phyloP scores from a whole-genome alignment of 148 eudicot species.

The Tetragonia tetragonoides region DNA sequence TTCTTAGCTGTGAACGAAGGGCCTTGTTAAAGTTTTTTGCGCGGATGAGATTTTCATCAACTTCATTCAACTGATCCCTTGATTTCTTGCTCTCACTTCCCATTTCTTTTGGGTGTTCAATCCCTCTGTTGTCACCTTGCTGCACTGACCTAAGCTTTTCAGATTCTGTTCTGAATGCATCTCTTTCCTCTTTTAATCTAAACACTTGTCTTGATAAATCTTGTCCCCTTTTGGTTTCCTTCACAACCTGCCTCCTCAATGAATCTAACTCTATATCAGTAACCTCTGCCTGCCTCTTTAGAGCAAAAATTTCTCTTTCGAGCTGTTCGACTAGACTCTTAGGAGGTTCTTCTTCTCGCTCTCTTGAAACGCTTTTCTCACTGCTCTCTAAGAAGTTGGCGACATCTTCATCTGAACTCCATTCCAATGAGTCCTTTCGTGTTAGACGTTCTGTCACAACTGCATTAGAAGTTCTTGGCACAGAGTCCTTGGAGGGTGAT shows the following conservation, averaged over 20 bases:
- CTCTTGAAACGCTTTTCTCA: constrained; percentile 32
- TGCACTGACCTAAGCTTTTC: constrained; percentile 41
- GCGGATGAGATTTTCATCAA: constrained; percentile 46
- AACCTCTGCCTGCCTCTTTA: constrained; percentile 73
- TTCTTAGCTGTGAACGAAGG: constrained; percentile 54
- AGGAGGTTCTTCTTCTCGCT: constrained; percentile 38
- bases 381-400: constrained; percentile 29
- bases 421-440: constrained; percentile 35
- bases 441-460: constrained; percentile 18
- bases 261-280: constrained; percentile 79
- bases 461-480: constrained; percentile 25
- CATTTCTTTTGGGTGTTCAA: constrained; percentile 32
- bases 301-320: constrained; percentile 39
- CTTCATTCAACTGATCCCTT: constrained; percentile 37
- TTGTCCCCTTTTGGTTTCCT: constrained; percentile 72
- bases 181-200: constrained; percentile 63
- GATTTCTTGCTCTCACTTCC: constrained; percentile 29
- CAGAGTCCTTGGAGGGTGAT: constrained; percentile 23
- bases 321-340: constrained; percentile 40
- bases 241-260: constrained; percentile 72
- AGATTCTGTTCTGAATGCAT: constrained; percentile 49
- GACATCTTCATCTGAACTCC: constrained; percentile 52
- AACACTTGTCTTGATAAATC: constrained; percentile 54
- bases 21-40: constrained; percentile 49
- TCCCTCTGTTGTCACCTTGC: constrained; percentile 16